Percentiles rank a stretch among this genome's conserved stretches.
phyloP scores from a whole-genome alignment of 1,284 basidiomycete species.

The Pseudozyma hubeiensis region DNA sequence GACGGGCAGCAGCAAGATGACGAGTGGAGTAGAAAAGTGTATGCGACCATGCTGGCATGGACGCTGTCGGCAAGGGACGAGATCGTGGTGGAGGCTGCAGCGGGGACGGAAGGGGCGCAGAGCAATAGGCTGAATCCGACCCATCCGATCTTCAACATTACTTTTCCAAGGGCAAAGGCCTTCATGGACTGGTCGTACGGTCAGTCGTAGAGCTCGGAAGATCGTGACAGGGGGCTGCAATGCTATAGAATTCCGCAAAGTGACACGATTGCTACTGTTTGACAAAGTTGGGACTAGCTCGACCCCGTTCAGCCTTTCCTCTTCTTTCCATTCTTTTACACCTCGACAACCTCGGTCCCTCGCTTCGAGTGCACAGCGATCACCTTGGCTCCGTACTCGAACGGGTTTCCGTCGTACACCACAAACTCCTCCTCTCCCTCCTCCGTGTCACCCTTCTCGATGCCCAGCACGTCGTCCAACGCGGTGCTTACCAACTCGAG shows the following conservation, averaged over 20 bases:
- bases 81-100: constrained; percentile 35
- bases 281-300: too few relatives aligned
- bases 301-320: too few relatives aligned
- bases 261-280: too few relatives aligned
- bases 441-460: constrained; percentile 64
- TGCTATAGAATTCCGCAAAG: too few relatives aligned
- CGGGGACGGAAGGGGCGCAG: constrained; percentile 2
- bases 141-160: constrained; percentile 62
- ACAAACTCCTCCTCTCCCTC: constrained; percentile 74
- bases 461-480: constrained; percentile 75
- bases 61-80: constrained; percentile 30
- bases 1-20: background rate
- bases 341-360: constrained; percentile 42
- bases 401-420: constrained; percentile 74
- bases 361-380: constrained; percentile 70
- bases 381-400: constrained; percentile 76
- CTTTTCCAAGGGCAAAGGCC: constrained; percentile 48
- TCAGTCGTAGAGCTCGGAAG: constrained; percentile 9
- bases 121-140: constrained; percentile 52
- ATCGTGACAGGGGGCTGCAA: too few relatives aligned
- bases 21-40: constrained; percentile 47
- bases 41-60: constrained; percentile 49
- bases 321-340: constrained; percentile 1
- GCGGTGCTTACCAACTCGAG: constrained; percentile 76
- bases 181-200: constrained; percentile 62